These are phyloP conservation scores for Geoglossum cookeanum DNA, from an alignment of 2,329 filamentous ascomycete species.

Conservation along the genomic window DNA sequence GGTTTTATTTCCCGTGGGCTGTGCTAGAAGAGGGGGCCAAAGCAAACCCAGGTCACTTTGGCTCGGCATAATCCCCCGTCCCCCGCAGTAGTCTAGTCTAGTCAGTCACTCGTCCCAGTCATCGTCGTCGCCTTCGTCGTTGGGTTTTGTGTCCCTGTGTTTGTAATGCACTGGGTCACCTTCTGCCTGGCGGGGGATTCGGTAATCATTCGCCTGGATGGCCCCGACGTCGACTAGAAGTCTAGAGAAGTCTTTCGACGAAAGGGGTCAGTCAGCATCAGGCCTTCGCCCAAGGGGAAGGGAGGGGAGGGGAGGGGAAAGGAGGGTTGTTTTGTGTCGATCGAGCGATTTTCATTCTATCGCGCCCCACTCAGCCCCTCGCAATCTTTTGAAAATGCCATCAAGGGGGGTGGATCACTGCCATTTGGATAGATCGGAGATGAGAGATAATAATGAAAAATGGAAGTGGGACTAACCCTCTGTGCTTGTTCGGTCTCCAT, in stretches of 20 bases:
- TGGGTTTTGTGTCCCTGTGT: slow-evolving; percentile 10
- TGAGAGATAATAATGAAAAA: not conserved
- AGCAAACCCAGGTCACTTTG: no score
- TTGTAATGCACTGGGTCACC: slow-evolving; percentile 31
- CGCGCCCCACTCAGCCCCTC: not conserved
- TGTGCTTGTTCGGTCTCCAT: slow-evolving; percentile 51
- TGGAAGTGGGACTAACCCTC: slow-evolving; percentile 20
- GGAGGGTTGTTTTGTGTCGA: no score
- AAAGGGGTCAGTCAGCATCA: not conserved
- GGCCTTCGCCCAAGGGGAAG: not conserved
- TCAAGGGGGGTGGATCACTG: no score
- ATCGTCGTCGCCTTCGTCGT: slow-evolving; percentile 29
- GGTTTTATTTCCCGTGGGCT: no score
- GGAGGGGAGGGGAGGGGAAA: not conserved
- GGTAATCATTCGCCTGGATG: slow-evolving; percentile 56
- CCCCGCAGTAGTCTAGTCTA: not conserved
- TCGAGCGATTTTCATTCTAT: no score
- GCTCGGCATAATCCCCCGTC: not conserved
- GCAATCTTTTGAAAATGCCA: not conserved
- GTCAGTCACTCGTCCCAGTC: slow-evolving; percentile 33
- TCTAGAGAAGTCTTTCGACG: slow-evolving; percentile 46
- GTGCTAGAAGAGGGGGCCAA: no score
- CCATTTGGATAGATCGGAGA: not conserved
- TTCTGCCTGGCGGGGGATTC: slow-evolving; percentile 35
- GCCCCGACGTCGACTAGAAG: slow-evolving; percentile 69